A percentile compares a stretch with the other conserved stretches of the same genome.
Conservation (phyloP, 306 rosid genomes). For the Glycine tomentella region DNA sequence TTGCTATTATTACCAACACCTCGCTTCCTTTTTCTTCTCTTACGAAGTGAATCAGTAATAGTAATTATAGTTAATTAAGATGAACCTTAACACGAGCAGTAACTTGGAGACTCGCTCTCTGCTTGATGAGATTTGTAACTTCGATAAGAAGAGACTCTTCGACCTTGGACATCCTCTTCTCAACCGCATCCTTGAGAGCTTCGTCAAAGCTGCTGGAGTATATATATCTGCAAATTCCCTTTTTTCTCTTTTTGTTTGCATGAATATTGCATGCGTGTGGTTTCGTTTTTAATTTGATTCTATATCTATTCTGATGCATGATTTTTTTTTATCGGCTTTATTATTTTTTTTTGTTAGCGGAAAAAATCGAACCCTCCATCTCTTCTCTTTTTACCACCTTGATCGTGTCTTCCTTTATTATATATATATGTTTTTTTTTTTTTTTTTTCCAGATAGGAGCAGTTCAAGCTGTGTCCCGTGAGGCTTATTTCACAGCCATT, state of each 20-base stretch:
- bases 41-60: too few relatives aligned
- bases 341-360: too few relatives aligned
- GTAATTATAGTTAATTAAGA: not conserved
- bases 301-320: too few relatives aligned
- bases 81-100: conserved; percentile 49
- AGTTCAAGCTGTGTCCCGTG: conserved; percentile 77
- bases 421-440: too few relatives aligned
- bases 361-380: too few relatives aligned
- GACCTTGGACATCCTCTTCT: conserved; percentile 96
- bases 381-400: not conserved
- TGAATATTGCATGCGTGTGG: not conserved
- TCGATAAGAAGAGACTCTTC: conserved; percentile 62
- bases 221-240: not conserved
- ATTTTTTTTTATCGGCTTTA: too few relatives aligned
- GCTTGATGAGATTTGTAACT: conserved; percentile 64
- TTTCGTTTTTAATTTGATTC: too few relatives aligned
- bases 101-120: conserved; percentile 59
- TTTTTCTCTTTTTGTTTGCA: not conserved
- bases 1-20: not conserved
- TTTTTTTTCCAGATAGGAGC: conserved; percentile 72
- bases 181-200: conserved; percentile 82
- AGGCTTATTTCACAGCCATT: conserved; percentile 74
- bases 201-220: conserved; percentile 90
- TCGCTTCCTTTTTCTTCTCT: too few relatives aligned
- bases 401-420: too few relatives aligned